Percentiles rank a stretch among this genome's conserved stretches.
These are phyloP conservation scores for Colletotrichum sp. DNA, from an alignment of 2,329 filamentous ascomycete species.

Conservation along the genomic window DNA sequence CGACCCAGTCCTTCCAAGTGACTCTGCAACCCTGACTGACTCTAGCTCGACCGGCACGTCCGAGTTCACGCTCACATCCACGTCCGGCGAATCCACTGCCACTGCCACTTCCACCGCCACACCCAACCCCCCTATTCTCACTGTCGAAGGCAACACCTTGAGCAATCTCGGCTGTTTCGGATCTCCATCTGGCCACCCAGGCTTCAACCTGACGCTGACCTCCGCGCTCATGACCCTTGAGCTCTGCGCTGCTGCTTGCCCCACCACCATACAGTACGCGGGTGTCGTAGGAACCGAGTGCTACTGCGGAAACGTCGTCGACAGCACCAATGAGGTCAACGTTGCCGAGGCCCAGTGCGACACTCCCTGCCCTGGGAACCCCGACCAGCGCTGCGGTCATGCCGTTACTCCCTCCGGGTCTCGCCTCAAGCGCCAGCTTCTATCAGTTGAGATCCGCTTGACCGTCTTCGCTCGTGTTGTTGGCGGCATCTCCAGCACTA, in stretches of 20 bases:
- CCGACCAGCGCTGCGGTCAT: slow-evolving; percentile 47
- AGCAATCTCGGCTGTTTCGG: slow-evolving; percentile 31
- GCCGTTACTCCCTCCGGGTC: slow-evolving; percentile 9
- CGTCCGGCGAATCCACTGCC: neutral
- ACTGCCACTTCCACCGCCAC: neutral
- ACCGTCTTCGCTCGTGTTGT: neutral
- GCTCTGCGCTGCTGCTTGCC: slow-evolving; percentile 29
- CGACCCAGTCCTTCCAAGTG: neutral
- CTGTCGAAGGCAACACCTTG: slow-evolving; percentile 6
- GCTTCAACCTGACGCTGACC: slow-evolving; percentile 24
- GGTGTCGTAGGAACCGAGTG: slow-evolving; percentile 13
- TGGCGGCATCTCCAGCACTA: neutral
- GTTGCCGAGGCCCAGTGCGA: slow-evolving; percentile 33
- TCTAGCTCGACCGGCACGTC: neutral
- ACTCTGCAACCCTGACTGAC: neutral
- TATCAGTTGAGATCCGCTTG: neutral
- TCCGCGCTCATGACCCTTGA: slow-evolving; percentile 24
- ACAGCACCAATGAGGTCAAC: neutral
- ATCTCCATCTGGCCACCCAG: slow-evolving; percentile 29
- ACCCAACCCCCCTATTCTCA: neutral
- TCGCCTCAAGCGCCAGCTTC: neutral
- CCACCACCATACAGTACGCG: neutral
- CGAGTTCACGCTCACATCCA: neutral
- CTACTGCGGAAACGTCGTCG: slow-evolving; percentile 23
- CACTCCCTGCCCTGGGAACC: slow-evolving; percentile 45